Conservation (phyloP, 1,139 yeast genomes). For the Suhomyces chickasaworum region DNA sequence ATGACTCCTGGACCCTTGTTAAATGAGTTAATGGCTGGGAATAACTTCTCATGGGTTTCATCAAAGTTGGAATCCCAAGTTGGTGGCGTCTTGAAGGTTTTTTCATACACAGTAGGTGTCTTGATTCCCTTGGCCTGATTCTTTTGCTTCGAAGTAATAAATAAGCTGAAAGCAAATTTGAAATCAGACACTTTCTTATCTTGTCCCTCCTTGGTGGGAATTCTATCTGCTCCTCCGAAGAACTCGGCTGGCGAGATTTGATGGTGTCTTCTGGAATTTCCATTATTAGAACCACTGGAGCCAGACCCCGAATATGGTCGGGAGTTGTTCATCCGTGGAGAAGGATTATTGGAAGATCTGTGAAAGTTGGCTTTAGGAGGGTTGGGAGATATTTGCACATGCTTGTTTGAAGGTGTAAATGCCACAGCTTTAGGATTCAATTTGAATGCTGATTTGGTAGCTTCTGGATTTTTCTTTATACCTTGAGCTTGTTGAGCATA, state of each 20-base stretch:
- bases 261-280: constrained; percentile 37
- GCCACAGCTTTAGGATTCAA: constrained; percentile 73
- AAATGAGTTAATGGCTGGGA: constrained; percentile 30
- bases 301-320: constrained; percentile 29
- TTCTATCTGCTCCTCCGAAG: constrained; percentile 50
- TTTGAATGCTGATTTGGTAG: constrained; percentile 56
- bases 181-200: constrained; percentile 40
- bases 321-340: constrained; percentile 38
- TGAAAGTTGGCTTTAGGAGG: constrained; percentile 31
- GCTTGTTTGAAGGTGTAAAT: constrained; percentile 58
- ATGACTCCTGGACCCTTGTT: constrained; percentile 22
- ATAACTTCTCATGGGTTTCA: constrained; percentile 51
- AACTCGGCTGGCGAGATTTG: constrained; percentile 48
- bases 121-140: constrained; percentile 32
- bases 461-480: constrained; percentile 51
- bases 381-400: constrained; percentile 32
- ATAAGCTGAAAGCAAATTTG: constrained; percentile 58
- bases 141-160: constrained; percentile 43
- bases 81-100: constrained; percentile 75
- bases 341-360: constrained; percentile 34
- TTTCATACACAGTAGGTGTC: constrained; percentile 44
- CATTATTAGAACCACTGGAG: constrained; percentile 21
- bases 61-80: constrained; percentile 72
- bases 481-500: constrained; percentile 10
- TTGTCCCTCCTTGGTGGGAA: constrained; percentile 50